Base-by-base conservation (phyloP, 352 stramenopile species). In the Phytophthora agathidicida region DNA sequence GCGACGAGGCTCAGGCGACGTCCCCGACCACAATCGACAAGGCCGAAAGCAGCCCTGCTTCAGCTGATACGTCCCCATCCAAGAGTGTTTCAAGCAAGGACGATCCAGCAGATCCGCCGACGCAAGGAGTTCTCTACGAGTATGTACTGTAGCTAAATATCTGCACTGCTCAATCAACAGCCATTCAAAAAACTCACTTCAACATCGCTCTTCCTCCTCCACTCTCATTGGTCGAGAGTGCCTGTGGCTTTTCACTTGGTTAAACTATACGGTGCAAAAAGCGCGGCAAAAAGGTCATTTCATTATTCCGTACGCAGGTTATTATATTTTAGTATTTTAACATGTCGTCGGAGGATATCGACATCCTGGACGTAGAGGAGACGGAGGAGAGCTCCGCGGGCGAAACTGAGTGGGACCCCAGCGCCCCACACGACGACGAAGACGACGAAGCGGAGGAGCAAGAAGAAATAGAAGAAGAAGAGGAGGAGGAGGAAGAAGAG, bases 51-150 rank as follows among this genome's bases (percentile, higher is more conserved):
- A 11, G 9, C 26, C 55, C 37, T n/a, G n/a, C n/a, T n/a, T 57
- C 52, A 5, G 24, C 33, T 7, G 10, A 58, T 19, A 51, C 58
- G 30, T 64, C 60, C 20, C 43, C 61, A 16, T 33, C 31, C 33
- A 71, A 60, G 27, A 64, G 53, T 20, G 43, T 49, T 20, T 57
- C 56, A 16, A 35, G 20, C 58, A 65, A 67, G 38, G 42, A 31
- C 38, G 33, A 60, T 20, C 46, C 55, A 16, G 22, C 50, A 30
- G 45, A 67, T 27, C 38, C 59, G 22, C 55, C 60, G 3, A 16
- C 46, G 3, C 57, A 75, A 28, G 57, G 55, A 27, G 66, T 90
- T 63, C 60, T 90, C 24, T 90, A 87, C 54, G 80, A 90, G 60
- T 86, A 85, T 66, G 77, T 86, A 35, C 57, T 88, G 62, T 90